Base-by-base conservation (phyloP, 257 asterid species). In the Salvia rosmarinus region DNA sequence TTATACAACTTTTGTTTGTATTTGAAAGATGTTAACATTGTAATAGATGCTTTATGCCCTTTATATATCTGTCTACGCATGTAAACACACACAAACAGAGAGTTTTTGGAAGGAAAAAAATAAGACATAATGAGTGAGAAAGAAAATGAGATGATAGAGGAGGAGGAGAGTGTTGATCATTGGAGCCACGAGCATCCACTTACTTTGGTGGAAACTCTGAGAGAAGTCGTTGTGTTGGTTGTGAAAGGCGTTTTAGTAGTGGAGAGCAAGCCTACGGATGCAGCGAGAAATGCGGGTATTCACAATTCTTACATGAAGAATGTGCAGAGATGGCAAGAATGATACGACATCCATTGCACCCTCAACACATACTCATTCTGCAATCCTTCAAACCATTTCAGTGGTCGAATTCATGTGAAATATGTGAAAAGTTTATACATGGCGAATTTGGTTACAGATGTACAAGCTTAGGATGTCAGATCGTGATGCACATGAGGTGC, bases 141-240 rank as follows among this genome's bases (percentile, higher is more conserved):
- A 51, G 58, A 17, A 51, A 9, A 51, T 13, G 60, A 52, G 34
- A 9, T 19, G 8, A 19, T 4, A 3, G 34, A 52, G 30, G 58
- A 17, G 34, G 60, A 21, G 6, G 60, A 8, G 16, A 21, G 10
- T 54, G 3, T 54, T 3, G 7, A 54, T 20, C 60, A 54, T 54
- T 21, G 30, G 60, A 54, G 60, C 60, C 60, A 54, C 30, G 6
- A 21, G n/a, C 60, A 20, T 21, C 60, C 60, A 54, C 60, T 54
- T 21, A 54, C 14, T 20, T 54, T 54, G 60, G 60, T 54, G 12
- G 60, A 54, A 54, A 10, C 60, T 54, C 34, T 10, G n/a, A n/a
- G n/a, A n/a, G n/a, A n/a, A n/a, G n/a, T n/a, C n/a, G n/a, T n/a
- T n/a, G n/a, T n/a, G n/a, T n/a, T 21, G 60, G 35, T 54, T 54